These are phyloP conservation scores for Huntiella bhutanensis DNA, from an alignment of 2,329 filamentous ascomycete genomes.

Conservation along the genomic window DNA sequence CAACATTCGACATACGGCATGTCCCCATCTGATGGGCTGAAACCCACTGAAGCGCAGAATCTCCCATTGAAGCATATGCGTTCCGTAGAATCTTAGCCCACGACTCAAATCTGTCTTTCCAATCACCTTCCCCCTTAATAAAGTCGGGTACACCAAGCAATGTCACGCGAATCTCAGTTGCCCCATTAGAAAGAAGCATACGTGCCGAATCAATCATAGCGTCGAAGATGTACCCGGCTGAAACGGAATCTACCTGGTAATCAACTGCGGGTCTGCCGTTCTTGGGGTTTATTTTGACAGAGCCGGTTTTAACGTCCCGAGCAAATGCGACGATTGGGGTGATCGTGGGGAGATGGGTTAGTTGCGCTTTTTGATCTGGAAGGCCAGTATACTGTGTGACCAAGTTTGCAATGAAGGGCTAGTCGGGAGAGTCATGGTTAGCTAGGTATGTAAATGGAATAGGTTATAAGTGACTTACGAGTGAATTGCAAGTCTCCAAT, in stretches of 20 bases:
- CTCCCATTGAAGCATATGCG: constrained; percentile 14
- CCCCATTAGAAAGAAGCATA: background rate
- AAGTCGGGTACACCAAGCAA: background rate
- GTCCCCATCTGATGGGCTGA: constrained; percentile 73
- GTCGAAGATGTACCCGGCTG: no score
- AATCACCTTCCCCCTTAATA: constrained; percentile 1
- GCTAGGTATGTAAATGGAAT: background rate
- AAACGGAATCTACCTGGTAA: no score
- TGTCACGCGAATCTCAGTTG: background rate
- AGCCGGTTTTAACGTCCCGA: no score
- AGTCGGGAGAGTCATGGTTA: no score
- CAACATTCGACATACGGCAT: constrained; percentile 46
- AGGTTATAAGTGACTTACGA: constrained; percentile 23
- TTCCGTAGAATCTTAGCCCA: constrained; percentile 24
- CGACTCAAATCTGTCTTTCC: constrained; percentile 35
- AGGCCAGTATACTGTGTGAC: no score
- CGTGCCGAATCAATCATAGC: no score
- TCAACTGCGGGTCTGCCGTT: no score
- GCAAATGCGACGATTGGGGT: no score
- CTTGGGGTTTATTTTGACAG: no score
- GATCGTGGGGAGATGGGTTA: no score
- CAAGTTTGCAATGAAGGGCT: no score
- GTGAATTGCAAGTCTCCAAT: constrained; percentile 58
- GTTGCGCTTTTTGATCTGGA: no score
- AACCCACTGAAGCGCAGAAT: constrained; percentile 34